Evolutionary conservation across 305 asterid genomes (phyloP), one percentile per base, ranked within the genome.

Genomic region (Fraxinus greggii): DNA sequence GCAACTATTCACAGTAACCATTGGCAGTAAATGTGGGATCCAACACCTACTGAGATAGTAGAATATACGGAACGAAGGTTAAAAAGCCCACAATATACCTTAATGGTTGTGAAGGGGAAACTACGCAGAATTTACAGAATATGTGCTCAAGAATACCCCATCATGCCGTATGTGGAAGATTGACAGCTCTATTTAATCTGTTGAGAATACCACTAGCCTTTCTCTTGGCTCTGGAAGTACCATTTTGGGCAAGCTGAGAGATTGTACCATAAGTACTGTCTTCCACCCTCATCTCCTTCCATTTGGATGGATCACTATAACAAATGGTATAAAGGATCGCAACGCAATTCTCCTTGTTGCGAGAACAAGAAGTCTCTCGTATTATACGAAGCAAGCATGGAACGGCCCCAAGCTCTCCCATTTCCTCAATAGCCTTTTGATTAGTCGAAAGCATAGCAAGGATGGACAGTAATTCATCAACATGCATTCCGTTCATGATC

Each of bases 201-300:
- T 89, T 88, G 5, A 89, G 92, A 76, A 89, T 86, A 78, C 86
- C 83, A 63, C 80, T 82, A n/a, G 92, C 92, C 86, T 89, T 89
- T 35, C 91, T 86, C 82, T 85, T 85, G 32, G 92, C 91, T 80
- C 92, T 85, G 59, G 91, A 84, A 76, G 92, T 88, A 56, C 91
- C 92, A 29, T 80, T 84, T 83, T 85, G 78, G 31, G 83, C 86
- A 67, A 88, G 82, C 65, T 82, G 87, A 74, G 90, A 83, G 17
- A 89, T 79, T n/a, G 89, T 89, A 21, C 89, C 85, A 21, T 85
- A 31, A 19, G 65, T 81, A 36, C 31, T 79, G 61, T 88, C 91
- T 31, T 86, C 90, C 38, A 85, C 86, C 56, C 89, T 86, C 76
- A 89, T 75, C 70, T 85, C 89, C 88, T 81, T 86, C 87, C 90